These are phyloP conservation scores for Pelargonium hybrid DNA, from an alignment of 441 rosid genomes.

Conservation along the genomic window DNA sequence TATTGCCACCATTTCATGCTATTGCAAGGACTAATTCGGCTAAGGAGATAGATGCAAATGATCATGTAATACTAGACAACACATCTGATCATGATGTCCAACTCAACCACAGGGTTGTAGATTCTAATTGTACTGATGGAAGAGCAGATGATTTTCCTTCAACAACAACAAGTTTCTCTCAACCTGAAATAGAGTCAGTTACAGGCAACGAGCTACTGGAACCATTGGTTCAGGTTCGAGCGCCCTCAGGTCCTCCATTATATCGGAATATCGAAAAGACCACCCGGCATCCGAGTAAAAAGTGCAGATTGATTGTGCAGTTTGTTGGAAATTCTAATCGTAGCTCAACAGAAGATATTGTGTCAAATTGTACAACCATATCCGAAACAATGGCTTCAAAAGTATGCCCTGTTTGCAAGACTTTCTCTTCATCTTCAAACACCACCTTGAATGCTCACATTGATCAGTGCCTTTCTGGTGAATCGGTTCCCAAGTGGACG, in stretches of 20 bases:
- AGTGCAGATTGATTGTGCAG: slow-evolving; percentile 64
- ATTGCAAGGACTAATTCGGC: slow-evolving; percentile 20
- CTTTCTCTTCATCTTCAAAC: slow-evolving; percentile 86
- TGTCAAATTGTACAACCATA: slow-evolving; percentile 38
- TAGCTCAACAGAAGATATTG: slow-evolving; percentile 55
- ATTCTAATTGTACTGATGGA: slow-evolving; percentile 25
- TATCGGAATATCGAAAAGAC: slow-evolving; percentile 29
- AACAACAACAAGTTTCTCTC: slow-evolving; percentile 38
- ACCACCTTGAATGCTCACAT: slow-evolving; percentile 98
- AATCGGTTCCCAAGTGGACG: slow-evolving; percentile 51
- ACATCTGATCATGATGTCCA: slow-evolving; percentile 26
- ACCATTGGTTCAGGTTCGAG: slow-evolving; percentile 29
- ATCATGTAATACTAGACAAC: slow-evolving; percentile 17
- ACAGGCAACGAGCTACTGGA: slow-evolving; percentile 28
- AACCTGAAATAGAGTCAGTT: slow-evolving; percentile 43
- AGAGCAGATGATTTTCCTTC: slow-evolving; percentile 55
- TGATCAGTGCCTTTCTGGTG: slow-evolving; percentile 84
- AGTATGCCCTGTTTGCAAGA: slow-evolving; percentile 98
- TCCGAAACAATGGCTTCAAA: slow-evolving; percentile 82
- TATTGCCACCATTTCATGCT: slow-evolving; percentile 74
- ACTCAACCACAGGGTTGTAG: slow-evolving; percentile 21
- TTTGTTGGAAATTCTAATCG: slow-evolving; percentile 52
- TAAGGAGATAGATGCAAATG: slow-evolving; percentile 16
- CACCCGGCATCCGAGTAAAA: slow-evolving; percentile 39
- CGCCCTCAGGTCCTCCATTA: slow-evolving; percentile 25